Evolutionary conservation across 768 basidiomycete genomes (phyloP).

Genomic region (Phlebiopsis flavidoalba): DNA sequence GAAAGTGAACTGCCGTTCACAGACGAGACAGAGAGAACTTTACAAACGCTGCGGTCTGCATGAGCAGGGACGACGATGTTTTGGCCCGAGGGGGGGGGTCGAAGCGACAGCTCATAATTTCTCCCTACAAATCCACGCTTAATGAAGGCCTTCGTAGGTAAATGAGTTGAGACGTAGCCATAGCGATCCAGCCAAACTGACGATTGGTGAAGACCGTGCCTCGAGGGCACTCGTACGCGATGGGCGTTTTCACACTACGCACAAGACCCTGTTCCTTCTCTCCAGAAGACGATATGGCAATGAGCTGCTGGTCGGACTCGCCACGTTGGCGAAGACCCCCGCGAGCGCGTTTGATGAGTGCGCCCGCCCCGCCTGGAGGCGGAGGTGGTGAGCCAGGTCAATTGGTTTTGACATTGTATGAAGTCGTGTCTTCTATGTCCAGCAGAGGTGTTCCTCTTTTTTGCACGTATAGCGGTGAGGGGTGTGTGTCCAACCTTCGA

Average conservation of each 20-base stretch:
- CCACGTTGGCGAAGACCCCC: constrained; percentile 40
- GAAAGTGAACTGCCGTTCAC: neutral
- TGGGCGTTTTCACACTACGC: constrained; percentile 80
- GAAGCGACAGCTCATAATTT: constrained; percentile 90
- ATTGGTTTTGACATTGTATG: constrained; percentile 66
- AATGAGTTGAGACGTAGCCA: constrained; percentile 41
- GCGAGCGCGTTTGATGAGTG: constrained; percentile 59
- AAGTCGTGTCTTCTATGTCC: neutral
- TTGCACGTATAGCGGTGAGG: neutral
- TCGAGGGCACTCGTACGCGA: constrained; percentile 89
- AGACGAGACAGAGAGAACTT: constrained; percentile 28
- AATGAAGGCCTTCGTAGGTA: neutral
- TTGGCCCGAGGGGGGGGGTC: constrained; percentile 92
- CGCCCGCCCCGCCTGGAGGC: constrained; percentile 41
- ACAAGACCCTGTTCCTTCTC: constrained; percentile 75
- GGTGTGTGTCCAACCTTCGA: neutral
- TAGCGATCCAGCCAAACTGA: constrained; percentile 87
- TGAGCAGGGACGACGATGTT: constrained; percentile 90
- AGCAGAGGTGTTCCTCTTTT: neutral
- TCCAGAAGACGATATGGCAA: constrained; percentile 65
- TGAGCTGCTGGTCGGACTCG: constrained; percentile 45
- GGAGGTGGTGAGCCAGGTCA: constrained; percentile 47
- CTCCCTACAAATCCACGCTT: constrained; percentile 43
- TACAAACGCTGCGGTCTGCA: constrained; percentile 88
- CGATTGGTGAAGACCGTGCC: constrained; percentile 93